These are phyloP conservation scores for Boletus huronensis DNA, from an alignment of 768 basidiomycete species.

Conservation along the genomic window DNA sequence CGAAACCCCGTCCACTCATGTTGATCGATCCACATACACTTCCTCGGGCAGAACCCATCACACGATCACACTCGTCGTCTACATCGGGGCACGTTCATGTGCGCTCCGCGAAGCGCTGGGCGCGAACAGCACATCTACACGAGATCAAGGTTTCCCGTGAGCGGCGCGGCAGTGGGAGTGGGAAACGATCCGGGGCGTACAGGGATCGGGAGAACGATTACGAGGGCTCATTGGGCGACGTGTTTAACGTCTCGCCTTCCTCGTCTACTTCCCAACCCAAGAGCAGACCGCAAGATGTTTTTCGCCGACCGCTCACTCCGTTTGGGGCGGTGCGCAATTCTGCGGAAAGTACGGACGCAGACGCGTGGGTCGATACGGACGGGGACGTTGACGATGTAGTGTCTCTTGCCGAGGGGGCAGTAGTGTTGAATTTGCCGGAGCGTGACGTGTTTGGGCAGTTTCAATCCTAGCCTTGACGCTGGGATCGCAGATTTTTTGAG, in stretches of 20 bases:
- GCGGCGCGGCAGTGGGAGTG: slow-evolving; percentile 7
- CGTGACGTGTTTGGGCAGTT: slow-evolving; percentile 12
- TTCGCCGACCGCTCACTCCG: slow-evolving; percentile 10
- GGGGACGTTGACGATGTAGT: slow-evolving; percentile 31
- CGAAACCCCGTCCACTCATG: slow-evolving; percentile 11
- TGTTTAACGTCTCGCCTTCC: slow-evolving; percentile 5
- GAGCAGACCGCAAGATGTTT: not conserved
- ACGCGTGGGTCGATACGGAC: slow-evolving; percentile 41
- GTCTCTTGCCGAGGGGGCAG: slow-evolving; percentile 12
- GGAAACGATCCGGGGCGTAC: slow-evolving; percentile 2
- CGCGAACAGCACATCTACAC: slow-evolving; percentile 65
- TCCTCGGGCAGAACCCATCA: slow-evolving; percentile 17
- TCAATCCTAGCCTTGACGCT: not conserved
- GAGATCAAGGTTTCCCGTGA: slow-evolving; percentile 42
- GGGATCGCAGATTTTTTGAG: not conserved
- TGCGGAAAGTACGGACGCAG: slow-evolving; percentile 23
- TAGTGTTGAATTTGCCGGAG: slow-evolving; percentile 7
- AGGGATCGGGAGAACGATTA: slow-evolving; percentile 13
- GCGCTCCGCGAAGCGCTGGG: slow-evolving; percentile 53
- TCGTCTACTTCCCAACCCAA: not conserved
- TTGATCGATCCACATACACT: slow-evolving; percentile 25
- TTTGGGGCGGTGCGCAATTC: not conserved
- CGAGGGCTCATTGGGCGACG: slow-evolving; percentile 8
- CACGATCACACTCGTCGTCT: slow-evolving; percentile 24
- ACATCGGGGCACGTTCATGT: slow-evolving; percentile 9